Base-by-base conservation (phyloP, 371 early-diverging fungal genomes). In the Apophysomyces ossiformis region DNA sequence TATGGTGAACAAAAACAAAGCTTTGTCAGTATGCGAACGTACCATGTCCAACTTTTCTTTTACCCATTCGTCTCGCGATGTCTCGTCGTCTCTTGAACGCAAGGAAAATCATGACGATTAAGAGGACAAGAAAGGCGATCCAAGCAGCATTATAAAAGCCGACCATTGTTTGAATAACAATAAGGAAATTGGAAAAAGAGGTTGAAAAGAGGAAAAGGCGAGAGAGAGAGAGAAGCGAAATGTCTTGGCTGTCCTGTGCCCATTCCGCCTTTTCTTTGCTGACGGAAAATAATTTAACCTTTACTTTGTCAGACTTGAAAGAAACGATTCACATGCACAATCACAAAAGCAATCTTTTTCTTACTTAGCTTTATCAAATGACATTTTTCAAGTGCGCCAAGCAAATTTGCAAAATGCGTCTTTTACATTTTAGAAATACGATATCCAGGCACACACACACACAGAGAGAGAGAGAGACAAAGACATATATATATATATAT, bases 131-230 rank as follows among this genome's bases (percentile, higher is more conserved):
- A 58, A 61, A 69, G 16, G 65, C 46, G 18, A 69, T 69, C 69
- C 69, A 69, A 11, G 65, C 58, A 16, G 62, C 43, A 35, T 69
- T 69, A 37, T 65, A 69, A 61, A 61, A 58, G 6, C 47, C 47
- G 43, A 65, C 61, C 69, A 69, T 26, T 69, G 46, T 57, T 65
- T 41, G 15, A 18, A 26, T 18, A 21, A 7, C 26, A 50, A 50
- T n/a, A 18, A 18, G n/a, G 21, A 50, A 59, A 63, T 38, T 60
- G 11, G 18, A 43, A 5, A 43, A 61, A 63, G 50, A 41, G 57
- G 57, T 47, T 21, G n/a, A 63, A 1, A 64, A 18, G 21, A 50
- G 11, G 54, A 50, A 18, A 21, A 45, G 16, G 46, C 2, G 13
- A 2, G 32, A 2, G 32, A 2, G 32, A 0, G 32, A 2, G 32